Conservation (phyloP, 192 early-diverging fungal genomes). For the Chytriomyces hyalinus region DNA sequence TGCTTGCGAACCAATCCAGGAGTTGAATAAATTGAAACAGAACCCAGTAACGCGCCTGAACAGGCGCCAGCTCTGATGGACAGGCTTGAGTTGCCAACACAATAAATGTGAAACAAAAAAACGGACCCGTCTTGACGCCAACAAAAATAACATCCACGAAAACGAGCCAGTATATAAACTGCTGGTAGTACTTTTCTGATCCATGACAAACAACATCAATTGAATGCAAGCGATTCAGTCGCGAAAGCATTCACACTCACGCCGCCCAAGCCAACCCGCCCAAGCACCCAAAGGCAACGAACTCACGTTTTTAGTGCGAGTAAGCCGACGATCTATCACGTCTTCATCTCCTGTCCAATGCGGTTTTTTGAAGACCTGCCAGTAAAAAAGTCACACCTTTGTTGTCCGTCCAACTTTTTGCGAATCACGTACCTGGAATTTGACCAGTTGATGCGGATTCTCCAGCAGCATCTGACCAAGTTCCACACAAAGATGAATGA, state of each 20-base stretch:
- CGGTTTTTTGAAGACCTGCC: conserved; percentile 43
- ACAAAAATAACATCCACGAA: conserved; percentile 27
- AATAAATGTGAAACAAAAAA: conserved; percentile 2
- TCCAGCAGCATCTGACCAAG: conserved; percentile 39
- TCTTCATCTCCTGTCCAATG: conserved; percentile 39
- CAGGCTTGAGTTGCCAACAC: conserved; percentile 2
- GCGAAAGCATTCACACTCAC: conserved; percentile 4
- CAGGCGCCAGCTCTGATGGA: conserved; percentile 19
- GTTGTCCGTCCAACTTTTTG: neutral
- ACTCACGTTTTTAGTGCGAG: conserved; percentile 45
- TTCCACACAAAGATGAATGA: too few species aligned
- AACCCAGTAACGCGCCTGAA: conserved; percentile 30
- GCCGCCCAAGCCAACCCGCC: conserved; percentile 45
- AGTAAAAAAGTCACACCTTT: neutral
- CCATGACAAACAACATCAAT: neutral
- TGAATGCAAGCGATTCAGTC: neutral
- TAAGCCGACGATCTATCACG: conserved; percentile 50
- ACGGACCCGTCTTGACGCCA: conserved; percentile 30
- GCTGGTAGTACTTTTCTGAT: conserved; percentile 18
- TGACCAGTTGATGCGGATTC: conserved; percentile 51
- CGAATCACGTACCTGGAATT: conserved; percentile 42
- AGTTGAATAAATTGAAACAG: conserved; percentile 41
- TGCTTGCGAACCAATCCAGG: conserved; percentile 27
- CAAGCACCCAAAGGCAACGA: conserved; percentile 48
- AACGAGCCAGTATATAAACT: conserved; percentile 16